phyloP scores from a whole-genome alignment of 2,329 filamentous ascomycete species.

The Pestalotiopsis sp. region DNA sequence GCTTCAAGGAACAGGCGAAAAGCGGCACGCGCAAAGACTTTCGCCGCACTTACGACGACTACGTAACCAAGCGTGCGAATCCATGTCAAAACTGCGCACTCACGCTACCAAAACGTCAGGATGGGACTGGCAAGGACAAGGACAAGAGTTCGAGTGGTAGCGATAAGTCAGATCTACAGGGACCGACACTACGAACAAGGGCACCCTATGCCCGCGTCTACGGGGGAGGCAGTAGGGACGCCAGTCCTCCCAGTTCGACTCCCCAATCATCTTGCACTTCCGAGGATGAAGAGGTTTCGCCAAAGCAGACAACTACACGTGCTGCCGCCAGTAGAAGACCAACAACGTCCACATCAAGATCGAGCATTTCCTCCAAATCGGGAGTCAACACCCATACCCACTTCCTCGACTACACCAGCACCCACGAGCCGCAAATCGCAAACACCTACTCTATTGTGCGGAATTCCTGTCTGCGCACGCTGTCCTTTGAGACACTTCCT shows the following conservation, averaged over 20 bases:
- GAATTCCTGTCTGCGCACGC: constrained; percentile 66
- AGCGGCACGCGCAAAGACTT: constrained; percentile 58
- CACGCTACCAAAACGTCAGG: constrained; percentile 58
- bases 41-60: constrained; percentile 65
- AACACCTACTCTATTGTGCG: constrained; percentile 69
- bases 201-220: constrained; percentile 63
- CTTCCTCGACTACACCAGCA: constrained; percentile 70
- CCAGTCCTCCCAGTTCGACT: constrained; percentile 56
- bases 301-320: constrained; percentile 22
- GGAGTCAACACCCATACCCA: constrained; percentile 59
- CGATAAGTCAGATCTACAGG: constrained; percentile 41
- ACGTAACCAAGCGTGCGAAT: constrained; percentile 64
- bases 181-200: constrained; percentile 62
- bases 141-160: constrained; percentile 23
- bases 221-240: constrained; percentile 43
- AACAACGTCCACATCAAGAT: constrained; percentile 52
- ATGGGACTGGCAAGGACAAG: constrained; percentile 23
- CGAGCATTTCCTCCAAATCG: constrained; percentile 54
- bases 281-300: constrained; percentile 46
- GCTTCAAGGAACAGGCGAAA: constrained; percentile 15
- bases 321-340: constrained; percentile 36
- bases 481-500: constrained; percentile 69
- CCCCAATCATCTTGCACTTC: constrained; percentile 50
- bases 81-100: constrained; percentile 72
- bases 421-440: constrained; percentile 63